Percentiles rank a stretch among this genome's conserved stretches.
These are phyloP conservation scores for Metschnikowia lunata DNA, from an alignment of 805 yeast genomes.

Conservation along the genomic window DNA sequence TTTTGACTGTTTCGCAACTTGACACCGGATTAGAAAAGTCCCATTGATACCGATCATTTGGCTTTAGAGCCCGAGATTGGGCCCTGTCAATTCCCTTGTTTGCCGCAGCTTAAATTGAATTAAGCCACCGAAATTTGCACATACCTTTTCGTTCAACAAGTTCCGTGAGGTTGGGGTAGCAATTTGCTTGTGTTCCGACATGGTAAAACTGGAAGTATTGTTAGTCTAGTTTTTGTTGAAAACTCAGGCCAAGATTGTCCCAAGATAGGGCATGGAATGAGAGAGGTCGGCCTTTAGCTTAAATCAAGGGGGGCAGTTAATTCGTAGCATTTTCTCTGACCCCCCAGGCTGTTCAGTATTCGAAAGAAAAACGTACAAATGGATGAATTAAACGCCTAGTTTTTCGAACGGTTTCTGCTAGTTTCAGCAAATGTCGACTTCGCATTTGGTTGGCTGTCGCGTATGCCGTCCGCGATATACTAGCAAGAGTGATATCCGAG, in stretches of 20 bases:
- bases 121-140: conserved; percentile 8
- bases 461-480: conserved; percentile 2
- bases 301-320: too few species aligned
- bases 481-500: too few species aligned
- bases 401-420: too few species aligned
- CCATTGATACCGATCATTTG: too few species aligned
- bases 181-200: conserved; percentile 33
- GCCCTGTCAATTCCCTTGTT: neutral
- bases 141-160: conserved; percentile 55
- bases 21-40: too few species aligned
- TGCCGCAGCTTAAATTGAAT: neutral
- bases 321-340: too few species aligned
- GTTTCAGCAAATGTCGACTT: conserved; percentile 4
- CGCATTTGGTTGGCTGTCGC: conserved; percentile 7
- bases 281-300: neutral
- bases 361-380: conserved; percentile 1
- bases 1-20: too few species aligned
- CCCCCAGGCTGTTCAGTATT: too few species aligned
- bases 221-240: conserved; percentile 5
- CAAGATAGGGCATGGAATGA: too few species aligned
- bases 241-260: too few species aligned
- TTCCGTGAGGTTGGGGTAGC: conserved; percentile 45
- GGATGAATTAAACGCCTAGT: neutral
- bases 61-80: too few species aligned
- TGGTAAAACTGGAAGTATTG: conserved; percentile 11